Percentiles rank a stretch among this genome's conserved stretches.
These are phyloP conservation scores for Ganoderma sinense DNA, from an alignment of 1,284 basidiomycete genomes.

Conservation along the genomic window DNA sequence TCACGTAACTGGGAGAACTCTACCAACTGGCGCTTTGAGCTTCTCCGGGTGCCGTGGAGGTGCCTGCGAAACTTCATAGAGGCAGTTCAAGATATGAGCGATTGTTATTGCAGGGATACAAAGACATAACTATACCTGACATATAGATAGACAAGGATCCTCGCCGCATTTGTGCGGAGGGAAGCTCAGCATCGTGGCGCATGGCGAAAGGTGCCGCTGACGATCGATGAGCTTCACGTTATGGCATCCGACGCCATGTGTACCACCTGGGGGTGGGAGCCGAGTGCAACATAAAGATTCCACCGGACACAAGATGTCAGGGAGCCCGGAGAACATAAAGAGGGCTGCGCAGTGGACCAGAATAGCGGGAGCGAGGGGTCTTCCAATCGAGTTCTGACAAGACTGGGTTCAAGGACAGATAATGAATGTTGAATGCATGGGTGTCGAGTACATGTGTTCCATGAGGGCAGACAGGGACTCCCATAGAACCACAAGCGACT, in stretches of 20 bases:
- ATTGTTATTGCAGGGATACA: background rate
- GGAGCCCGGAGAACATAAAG: background rate
- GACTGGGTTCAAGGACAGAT: background rate
- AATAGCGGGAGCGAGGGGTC: background rate
- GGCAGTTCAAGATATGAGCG: background rate
- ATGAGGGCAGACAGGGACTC: background rate
- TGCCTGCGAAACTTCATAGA: background rate
- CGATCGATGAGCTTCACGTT: slow-evolving; percentile 2
- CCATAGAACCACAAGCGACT: background rate
- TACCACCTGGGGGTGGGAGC: background rate
- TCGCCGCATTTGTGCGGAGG: background rate
- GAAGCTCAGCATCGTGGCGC: background rate
- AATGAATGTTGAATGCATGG: background rate
- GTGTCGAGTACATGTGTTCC: background rate
- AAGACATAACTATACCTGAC: background rate
- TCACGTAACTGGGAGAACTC: background rate
- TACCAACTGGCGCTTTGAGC: background rate
- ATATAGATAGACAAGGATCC: background rate
- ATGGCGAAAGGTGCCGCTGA: background rate
- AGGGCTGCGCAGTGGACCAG: background rate
- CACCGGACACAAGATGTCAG: background rate
- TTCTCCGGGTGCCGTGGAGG: background rate
- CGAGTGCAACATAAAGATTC: background rate
- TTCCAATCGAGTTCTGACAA: background rate
- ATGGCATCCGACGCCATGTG: slow-evolving; percentile 3